Evolutionary conservation across 495 filamentous ascomycete species (phyloP), one percentile per base, ranked within the genome.

Genomic region (Physcia stellaris): DNA sequence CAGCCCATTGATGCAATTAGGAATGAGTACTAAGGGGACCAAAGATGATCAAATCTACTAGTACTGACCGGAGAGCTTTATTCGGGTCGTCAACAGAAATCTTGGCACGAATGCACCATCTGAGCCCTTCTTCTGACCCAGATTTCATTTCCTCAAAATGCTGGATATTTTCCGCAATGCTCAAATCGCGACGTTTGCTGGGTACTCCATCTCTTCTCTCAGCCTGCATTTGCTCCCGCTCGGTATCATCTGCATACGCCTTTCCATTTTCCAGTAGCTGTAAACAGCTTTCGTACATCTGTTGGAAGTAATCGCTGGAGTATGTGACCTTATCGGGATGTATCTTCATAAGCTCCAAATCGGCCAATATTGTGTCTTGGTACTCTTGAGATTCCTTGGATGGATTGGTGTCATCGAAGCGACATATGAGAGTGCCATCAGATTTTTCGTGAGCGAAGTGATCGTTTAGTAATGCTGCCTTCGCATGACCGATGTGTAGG

Each of bases 401-500:
- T 11, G 87, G 87, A 59, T 95, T 95, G 32, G 87, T 95, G 51
- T 95, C 87, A 48, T 95, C 87, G 45, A 94, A 85, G 33, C 86
- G 77, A 32, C 88, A 70, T 31, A 86, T 71, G 40, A 95, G 64
- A 24, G 70, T 86, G 40, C 87, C 87, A 28, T 80, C 74, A 59
- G 90, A 94, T 50, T 80, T 79, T 55, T 82, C 75, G 49, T 94
- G 82, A 10, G 86, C 87, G 43, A 94, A 94, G 70, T 86, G 94
- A 52, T 94, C 85, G 59, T 86, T 90, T 29, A 95, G 71, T 29
- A 94, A 66, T 7, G 86, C 87, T 10, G 87, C 87, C 61, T 94
- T 94, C 37, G 83, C 84, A 58, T 94, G 87, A 37, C 87, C 87
- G 40, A 94, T 92, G 60, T 94, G 86, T 23, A 94, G 75, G 48